phyloP scores from a whole-genome alignment of 2,329 filamentous ascomycete species.

The Tolypocladium sp. region DNA sequence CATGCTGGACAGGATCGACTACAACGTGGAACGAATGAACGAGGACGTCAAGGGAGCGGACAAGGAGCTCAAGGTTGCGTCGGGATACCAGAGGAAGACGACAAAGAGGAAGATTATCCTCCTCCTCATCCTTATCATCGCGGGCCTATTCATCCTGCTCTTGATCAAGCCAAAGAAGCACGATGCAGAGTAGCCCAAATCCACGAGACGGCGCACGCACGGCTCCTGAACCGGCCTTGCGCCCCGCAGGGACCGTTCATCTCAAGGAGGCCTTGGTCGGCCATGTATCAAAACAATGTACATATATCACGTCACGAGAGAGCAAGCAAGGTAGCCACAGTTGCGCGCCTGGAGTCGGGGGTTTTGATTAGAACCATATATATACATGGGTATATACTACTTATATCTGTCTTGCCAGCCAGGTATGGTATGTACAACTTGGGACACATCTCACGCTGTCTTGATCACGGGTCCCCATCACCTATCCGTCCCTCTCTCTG shows the following conservation, averaged over 20 bases:
- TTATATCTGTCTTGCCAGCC: neutral
- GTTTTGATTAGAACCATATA: constrained; percentile 14
- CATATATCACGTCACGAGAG: constrained; percentile 14
- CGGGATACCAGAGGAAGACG: constrained; percentile 77
- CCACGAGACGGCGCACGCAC: neutral
- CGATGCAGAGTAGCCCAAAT: constrained; percentile 7
- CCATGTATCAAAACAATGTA: constrained; percentile 19
- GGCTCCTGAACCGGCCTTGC: neutral
- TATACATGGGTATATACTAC: constrained; percentile 7
- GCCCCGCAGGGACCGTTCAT: neutral
- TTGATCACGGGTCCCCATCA: neutral
- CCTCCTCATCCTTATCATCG: constrained; percentile 74
- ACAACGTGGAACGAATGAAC: constrained; percentile 95
- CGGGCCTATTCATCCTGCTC: constrained; percentile 77
- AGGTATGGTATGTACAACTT: too few relatives aligned
- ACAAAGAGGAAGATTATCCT: constrained; percentile 91
- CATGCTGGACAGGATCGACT: constrained; percentile 90
- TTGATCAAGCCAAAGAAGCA: constrained; percentile 65
- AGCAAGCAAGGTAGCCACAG: constrained; percentile 6
- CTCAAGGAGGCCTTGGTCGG: neutral
- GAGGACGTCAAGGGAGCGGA: constrained; percentile 87
- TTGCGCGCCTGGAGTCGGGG: constrained; percentile 17
- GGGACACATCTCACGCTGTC: neutral
- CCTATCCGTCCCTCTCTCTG: neutral
- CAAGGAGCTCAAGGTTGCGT: constrained; percentile 82